These are phyloP conservation scores for Termitomyces sp. DNA, from an alignment of 768 basidiomycete genomes.

Conservation along the genomic window DNA sequence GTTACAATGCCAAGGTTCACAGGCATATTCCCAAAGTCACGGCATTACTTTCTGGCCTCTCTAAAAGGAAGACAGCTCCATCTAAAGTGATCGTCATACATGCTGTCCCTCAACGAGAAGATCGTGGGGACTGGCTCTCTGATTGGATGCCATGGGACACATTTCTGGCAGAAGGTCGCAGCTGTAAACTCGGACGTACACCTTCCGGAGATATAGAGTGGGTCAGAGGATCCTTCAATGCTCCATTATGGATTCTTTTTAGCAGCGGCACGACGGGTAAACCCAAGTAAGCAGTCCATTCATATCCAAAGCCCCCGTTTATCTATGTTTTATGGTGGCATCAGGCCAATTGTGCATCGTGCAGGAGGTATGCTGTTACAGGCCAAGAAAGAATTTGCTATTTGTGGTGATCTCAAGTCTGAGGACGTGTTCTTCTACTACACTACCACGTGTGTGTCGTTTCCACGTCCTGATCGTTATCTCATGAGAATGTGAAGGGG, in stretches of 20 bases:
- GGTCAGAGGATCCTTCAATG: slow-evolving; percentile 58
- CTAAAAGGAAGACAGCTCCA: slow-evolving; percentile 25
- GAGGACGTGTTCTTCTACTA: slow-evolving; percentile 81
- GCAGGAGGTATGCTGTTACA: slow-evolving; percentile 77
- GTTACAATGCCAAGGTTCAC: slow-evolving; percentile 71
- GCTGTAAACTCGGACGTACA: slow-evolving; percentile 41
- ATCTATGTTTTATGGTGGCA: slow-evolving; percentile 5
- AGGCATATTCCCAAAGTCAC: slow-evolving; percentile 60
- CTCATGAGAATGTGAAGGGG: slow-evolving; percentile 37
- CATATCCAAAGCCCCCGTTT: not conserved
- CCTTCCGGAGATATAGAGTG: slow-evolving; percentile 59
- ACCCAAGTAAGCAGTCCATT: slow-evolving; percentile 45
- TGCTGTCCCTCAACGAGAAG: slow-evolving; percentile 29
- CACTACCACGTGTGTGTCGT: slow-evolving; percentile 63
- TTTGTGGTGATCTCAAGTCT: slow-evolving; percentile 60
- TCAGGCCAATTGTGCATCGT: slow-evolving; percentile 72
- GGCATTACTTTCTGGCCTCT: slow-evolving; percentile 50
- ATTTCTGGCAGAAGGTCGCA: slow-evolving; percentile 45
- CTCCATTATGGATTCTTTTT: slow-evolving; percentile 85
- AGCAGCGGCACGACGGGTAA: slow-evolving; percentile 79
- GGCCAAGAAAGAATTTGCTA: slow-evolving; percentile 63
- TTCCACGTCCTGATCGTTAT: not conserved
- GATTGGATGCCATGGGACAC: slow-evolving; percentile 52
- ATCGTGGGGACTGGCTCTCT: slow-evolving; percentile 13
- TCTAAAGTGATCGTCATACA: slow-evolving; percentile 57